These are phyloP conservation scores for Ceriops tagal DNA, from an alignment of 345 rosid species.

Conservation along the genomic window DNA sequence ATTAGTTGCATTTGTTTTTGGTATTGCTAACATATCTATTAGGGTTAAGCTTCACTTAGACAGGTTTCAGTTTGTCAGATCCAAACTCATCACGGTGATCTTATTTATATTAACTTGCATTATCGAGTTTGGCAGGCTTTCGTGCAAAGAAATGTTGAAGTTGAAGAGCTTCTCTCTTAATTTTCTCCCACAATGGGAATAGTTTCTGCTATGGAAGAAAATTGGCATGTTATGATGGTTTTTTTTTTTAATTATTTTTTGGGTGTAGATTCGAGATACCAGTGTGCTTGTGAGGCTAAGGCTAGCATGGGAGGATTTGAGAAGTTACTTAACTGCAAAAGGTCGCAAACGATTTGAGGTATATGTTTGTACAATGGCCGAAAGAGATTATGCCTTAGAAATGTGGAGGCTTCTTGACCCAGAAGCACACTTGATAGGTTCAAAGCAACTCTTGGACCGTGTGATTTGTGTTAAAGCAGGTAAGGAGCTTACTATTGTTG, in stretches of 20 bases:
- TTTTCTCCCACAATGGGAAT: no score
- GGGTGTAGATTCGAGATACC: constrained; percentile 83
- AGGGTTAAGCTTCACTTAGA: no score
- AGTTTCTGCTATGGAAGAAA: no score
- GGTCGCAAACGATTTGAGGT: constrained; percentile 97
- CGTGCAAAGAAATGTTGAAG: no score
- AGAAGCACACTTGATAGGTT: constrained; percentile 65
- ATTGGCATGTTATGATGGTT: no score
- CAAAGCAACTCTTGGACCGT: constrained; percentile 72
- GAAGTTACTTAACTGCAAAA: constrained; percentile 89
- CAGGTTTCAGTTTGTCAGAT: no score
- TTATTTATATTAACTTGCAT: no score
- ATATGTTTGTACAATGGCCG: constrained; percentile 99
- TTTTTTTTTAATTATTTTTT: constrained; percentile 1
- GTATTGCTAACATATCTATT: no score
- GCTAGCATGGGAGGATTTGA: constrained; percentile 96
- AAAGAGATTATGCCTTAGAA: constrained; percentile 98
- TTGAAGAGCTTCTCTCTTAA: no score
- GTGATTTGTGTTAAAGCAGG: constrained; percentile 96
- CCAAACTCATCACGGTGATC: no score
- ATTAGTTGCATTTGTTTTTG: no score
- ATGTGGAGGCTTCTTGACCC: constrained; percentile 99
- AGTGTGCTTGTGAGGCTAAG: constrained; percentile 99
- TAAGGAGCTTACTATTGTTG: constrained; percentile 21
- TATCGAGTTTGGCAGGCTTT: no score